phyloP scores from a whole-genome alignment of 78 protist genomes.

The Paulinella micropora region DNA sequence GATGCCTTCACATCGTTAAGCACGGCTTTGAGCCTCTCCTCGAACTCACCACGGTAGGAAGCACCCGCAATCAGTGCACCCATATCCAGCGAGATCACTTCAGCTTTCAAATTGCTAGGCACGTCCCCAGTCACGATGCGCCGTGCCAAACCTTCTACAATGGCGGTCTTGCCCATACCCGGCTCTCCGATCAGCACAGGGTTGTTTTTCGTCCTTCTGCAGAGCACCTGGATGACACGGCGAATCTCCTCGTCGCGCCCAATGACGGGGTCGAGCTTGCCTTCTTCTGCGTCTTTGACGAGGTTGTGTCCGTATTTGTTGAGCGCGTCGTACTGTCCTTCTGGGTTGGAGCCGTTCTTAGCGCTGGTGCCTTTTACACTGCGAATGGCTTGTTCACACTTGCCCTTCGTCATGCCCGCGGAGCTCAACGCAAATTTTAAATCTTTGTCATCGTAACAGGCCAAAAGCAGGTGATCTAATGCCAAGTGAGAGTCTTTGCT shows the following conservation, averaged over 20 bases:
- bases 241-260: constrained; percentile 74
- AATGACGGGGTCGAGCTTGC: constrained; percentile 4
- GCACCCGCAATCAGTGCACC: constrained; percentile 97
- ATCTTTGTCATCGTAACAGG: too few relatives aligned
- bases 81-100: constrained; percentile 79
- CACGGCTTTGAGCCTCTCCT: constrained; percentile 89
- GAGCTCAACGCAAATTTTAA: too few relatives aligned
- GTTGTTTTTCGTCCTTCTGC: constrained; percentile 87
- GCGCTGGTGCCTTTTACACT: too few relatives aligned
- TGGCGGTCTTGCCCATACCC: constrained; percentile 75
- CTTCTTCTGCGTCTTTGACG: not conserved
- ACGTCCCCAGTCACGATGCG: constrained; percentile 87
- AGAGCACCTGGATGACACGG: constrained; percentile 58
- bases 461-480: too few relatives aligned
- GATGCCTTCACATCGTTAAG: constrained; percentile 75
- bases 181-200: constrained; percentile 94
- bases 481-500: too few relatives aligned
- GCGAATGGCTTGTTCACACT: too few relatives aligned
- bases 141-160: constrained; percentile 97
- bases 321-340: constrained; percentile 35
- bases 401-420: too few relatives aligned
- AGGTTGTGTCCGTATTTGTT: constrained; percentile 64
- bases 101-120: constrained; percentile 61
- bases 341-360: too few relatives aligned
- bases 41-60: constrained; percentile 93